Base-by-base conservation (phyloP, 2,329 filamentous ascomycete species). In the Colletotrichum acutatum region DNA sequence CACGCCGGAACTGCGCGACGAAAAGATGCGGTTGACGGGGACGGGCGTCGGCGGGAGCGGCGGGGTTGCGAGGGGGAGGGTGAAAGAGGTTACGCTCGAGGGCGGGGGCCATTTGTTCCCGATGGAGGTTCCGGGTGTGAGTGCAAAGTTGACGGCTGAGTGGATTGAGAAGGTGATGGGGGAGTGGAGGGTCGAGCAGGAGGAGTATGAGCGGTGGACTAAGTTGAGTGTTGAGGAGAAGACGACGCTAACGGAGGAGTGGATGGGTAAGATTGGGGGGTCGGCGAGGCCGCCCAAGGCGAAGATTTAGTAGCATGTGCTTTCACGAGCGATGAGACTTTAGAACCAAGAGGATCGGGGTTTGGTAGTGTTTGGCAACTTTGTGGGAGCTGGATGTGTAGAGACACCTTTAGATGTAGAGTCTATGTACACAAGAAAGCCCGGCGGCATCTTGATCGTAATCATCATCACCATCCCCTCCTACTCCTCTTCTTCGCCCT, bases 41-140 rank as follows among this genome's bases (percentile, higher is more conserved):
- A 82, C 83, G 0, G 93, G 90, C 0, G 82, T 89, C 0, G 92
- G 93, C 7, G 94, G 94, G 1, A 93, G 90, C 76, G 90, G 94
- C 22, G 89, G 93, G 60, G 85, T 80, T 4, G 81, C 83, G n/a
- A 88, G 88, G 14, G 94, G 93, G 0, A 86, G 90, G 58, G 95
- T 98, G 2, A 87, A 86, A 68, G 87, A 91, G 75, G 87, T 94
- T 5, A 85, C 90, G 19, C 82, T 97, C 8, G 83, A 92, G 32
- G 88, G 88, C 0, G 86, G 88, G 6, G 95, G 95, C 0, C 96
- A 98, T 81, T 82, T 98, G 54, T 90, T 98, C 32, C 93, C 95
- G 0, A 94, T 98, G 90, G 95, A 98, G 82, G 88, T 89, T 52
- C 93, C 94, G 0, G 84, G 78, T 2, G 86, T 90, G 77, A 93